Evolutionary conservation across 2,329 filamentous ascomycete genomes (phyloP), one percentile per base, ranked within the genome.

Genomic region (Catunica adiposa): DNA sequence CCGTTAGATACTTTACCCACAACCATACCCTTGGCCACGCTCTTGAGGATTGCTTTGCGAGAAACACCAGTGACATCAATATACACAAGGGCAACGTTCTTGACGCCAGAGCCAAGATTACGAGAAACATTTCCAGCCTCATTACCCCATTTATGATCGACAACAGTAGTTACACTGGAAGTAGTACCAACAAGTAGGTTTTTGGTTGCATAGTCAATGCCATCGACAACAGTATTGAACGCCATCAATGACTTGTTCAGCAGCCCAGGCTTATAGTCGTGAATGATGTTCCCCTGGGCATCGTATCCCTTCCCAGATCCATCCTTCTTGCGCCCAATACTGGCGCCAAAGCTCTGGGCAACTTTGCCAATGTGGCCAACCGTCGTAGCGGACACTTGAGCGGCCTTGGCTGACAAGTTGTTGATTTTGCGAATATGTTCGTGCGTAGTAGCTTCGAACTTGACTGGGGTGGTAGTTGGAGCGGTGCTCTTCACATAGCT

Each of bases 181-280:
- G 86, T 84, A 2, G 84, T 80, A 8, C 83, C 82, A 3, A 77
- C 79, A 29, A 98, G 74, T 29, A 98, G 72, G 60, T 80, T 86
- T 54, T 84, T 83, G 1, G 88, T 86, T 1, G 87, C 85, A 62
- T 94, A 84, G 62, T 95, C 89, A 58, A 97, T 85, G 38, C 92
- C 92, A 64, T 98, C 92, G 23, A 89, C 86, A 47, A 98, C 80
- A 0, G 92, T 98, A 40, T 85, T 88, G 67, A 97, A 97, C 0
- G 92, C 92, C 73, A 98, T 97, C 72, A 98, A 73, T 60, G 83
- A 89, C 75, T 95, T 96, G 71, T 98, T 98, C 61, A 98, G 71
- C 29, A 98, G 71, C 3, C 92, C 90, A 0, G 92, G 90, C 69
- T 95, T 95, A 70, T 92, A 94, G 17, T 66, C 68, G 1, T 76